These are phyloP conservation scores for Coemansia sp. DNA, from an alignment of 192 early-diverging fungal species.

Conservation along the genomic window DNA sequence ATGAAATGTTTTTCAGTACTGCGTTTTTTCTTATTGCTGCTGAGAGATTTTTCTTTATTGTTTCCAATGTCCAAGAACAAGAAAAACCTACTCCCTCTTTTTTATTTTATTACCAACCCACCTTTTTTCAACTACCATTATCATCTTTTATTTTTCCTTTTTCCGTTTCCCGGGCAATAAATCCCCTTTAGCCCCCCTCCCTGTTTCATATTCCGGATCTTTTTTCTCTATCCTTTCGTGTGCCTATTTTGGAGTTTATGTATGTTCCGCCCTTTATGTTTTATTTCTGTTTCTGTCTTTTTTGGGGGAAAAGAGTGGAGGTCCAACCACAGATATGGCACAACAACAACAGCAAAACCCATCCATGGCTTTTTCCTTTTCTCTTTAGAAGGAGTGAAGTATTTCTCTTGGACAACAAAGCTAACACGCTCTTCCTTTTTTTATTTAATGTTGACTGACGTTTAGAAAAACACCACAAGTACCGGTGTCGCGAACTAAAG, in stretches of 20 bases:
- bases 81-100: not conserved
- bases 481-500: conserved; percentile 52
- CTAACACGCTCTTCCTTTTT: not conserved
- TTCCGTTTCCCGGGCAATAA: not conserved
- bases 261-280: too few species aligned
- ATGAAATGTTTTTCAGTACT: not conserved
- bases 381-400: too few species aligned
- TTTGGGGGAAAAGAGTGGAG: too few species aligned
- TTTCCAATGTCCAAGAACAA: not conserved
- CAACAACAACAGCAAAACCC: too few species aligned
- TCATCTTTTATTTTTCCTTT: not conserved
- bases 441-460: not conserved
- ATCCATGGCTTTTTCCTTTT: not conserved
- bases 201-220: conserved; percentile 2
- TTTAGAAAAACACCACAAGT: conserved; percentile 56
- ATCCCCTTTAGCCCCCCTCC: not conserved
- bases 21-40: not conserved
- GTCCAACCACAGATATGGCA: too few species aligned
- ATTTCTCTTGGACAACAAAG: too few species aligned
- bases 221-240: conserved; percentile 1
- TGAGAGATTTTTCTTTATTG: not conserved
- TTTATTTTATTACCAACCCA: not conserved
- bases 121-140: not conserved
- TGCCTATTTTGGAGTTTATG: not conserved
- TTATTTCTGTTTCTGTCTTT: too few species aligned